Base-by-base conservation (phyloP, 208 protist species). In the Acanthamoeba royreba region DNA sequence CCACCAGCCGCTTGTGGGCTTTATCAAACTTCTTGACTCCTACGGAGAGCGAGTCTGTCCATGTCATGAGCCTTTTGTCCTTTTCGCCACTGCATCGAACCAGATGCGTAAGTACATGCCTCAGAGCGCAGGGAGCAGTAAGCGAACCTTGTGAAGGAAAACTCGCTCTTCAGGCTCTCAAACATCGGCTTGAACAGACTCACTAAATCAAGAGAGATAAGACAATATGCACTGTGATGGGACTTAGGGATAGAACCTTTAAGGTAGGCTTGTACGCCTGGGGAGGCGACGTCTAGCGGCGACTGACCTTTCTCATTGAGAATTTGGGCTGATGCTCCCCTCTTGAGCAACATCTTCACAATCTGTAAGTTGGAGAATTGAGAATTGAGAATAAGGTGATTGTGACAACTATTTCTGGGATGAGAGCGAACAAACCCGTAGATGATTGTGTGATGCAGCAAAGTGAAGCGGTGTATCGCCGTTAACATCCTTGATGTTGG, bases 401-500 rank as follows among this genome's bases (percentile, higher is more conserved):
- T 83, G 77, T 4, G n/a, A 86, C 19, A 52, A 35, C 46, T 9
- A 13, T n/a, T 25, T 0, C 2, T n/a, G 33, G 42, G 28, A 53
- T n/a, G 25, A 28, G 11, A 90, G 17, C n/a, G 2, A 52, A 35
- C 22, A 69, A 90, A 19, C 22, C 47, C 83, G 49, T 90, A 90
- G 15, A n/a, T 90, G 83, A 28, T 90, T 90, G 83, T 90, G 83
- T 11, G 83, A 72, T n/a, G 83, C 83, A 9, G 83, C 83, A 90
- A 90, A 90, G 55, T 90, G 83, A n/a, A 90, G 83, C 1, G 83
- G n/a, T 15, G 83, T 90, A 52, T 90, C 83, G 52, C 83, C 83
- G 40, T 90, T 90, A 42, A 90, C 47, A 33, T 90, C 83, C 2
- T 22, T 45, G 38, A 61, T 1, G 49, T 90, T 52, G 55, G 40